Conservation (phyloP, 208 protist genomes). For the Acanthamoeba lenticulata region DNA sequence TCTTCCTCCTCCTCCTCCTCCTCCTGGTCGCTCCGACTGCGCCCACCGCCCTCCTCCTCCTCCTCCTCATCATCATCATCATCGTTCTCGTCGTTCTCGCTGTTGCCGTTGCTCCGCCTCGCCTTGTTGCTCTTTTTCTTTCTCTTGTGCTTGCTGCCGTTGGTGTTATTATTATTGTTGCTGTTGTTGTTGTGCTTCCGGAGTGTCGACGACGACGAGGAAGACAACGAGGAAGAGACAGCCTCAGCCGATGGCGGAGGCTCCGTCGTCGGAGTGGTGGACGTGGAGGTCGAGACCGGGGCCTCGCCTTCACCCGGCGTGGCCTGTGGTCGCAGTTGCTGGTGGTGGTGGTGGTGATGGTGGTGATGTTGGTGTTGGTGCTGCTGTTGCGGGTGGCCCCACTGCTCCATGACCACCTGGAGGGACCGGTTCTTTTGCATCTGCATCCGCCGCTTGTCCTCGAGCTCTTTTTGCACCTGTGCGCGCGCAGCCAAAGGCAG, state of each 20-base stretch:
- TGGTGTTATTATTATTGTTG: not conserved
- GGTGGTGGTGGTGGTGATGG: too few species aligned
- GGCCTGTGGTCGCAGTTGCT: too few species aligned
- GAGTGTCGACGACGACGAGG: too few species aligned
- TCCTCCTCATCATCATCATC: not conserved
- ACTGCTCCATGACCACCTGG: not conserved
- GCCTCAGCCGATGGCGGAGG: too few species aligned
- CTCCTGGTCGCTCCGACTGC: not conserved
- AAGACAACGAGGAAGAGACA: too few species aligned
- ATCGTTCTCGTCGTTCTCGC: not conserved
- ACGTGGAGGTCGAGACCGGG: too few species aligned
- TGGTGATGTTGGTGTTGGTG: too few species aligned
- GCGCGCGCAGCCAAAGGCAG: not conserved
- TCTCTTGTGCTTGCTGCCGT: not conserved
- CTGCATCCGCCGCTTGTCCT: not conserved
- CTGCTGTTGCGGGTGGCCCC: not conserved
- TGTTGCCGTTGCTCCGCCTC: not conserved
- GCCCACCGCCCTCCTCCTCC: too few species aligned
- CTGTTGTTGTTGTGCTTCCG: not conserved
- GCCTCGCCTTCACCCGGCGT: too few species aligned
- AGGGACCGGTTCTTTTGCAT: conserved; percentile 4
- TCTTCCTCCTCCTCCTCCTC: not conserved
- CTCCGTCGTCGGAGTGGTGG: too few species aligned
- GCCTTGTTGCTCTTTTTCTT: too few species aligned
- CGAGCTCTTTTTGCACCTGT: not conserved